Percentiles rank a stretch among this genome's conserved stretches.
These are phyloP conservation scores for Apiospora rasikravindrae DNA, from an alignment of 2,329 filamentous ascomycete genomes.

Conservation along the genomic window DNA sequence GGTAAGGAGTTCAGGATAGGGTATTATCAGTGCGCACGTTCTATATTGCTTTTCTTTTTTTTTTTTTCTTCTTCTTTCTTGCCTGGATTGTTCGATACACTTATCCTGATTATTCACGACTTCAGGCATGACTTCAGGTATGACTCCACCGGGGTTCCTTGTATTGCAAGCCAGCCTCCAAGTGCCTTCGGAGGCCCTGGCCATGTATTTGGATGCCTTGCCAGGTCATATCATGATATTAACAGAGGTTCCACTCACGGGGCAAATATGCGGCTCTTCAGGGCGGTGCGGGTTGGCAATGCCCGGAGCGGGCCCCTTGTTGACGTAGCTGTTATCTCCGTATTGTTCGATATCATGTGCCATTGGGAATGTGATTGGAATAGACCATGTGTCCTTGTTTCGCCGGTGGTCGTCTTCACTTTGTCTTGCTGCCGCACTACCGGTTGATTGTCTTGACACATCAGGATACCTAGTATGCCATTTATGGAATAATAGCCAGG, in stretches of 20 bases:
- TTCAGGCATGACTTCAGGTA: not conserved
- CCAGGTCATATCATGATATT: not conserved
- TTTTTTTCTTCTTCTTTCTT: not conserved
- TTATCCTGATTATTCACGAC: not conserved
- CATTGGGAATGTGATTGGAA: not conserved
- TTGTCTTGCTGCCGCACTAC: not conserved
- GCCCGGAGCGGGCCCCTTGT: not conserved
- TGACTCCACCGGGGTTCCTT: not conserved
- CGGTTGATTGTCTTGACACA: not conserved
- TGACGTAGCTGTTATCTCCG: not conserved
- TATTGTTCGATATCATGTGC: not conserved
- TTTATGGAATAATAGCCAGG: not conserved
- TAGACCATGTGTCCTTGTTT: not conserved
- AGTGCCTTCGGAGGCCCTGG: not conserved
- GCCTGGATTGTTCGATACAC: not conserved
- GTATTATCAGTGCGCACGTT: not conserved
- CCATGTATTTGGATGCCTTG: not conserved
- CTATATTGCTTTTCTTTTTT: not conserved
- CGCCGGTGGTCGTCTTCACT: not conserved
- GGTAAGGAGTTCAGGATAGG: constrained; percentile 8
- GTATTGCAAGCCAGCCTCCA: not conserved
- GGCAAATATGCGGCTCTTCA: not conserved
- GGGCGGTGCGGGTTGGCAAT: not conserved
- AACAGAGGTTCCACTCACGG: not conserved
- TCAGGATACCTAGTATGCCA: not conserved